Percentiles rank a stretch among this genome's conserved stretches.
Conservation (phyloP, 192 early-diverging fungal genomes). For the Dispira parvispora region DNA sequence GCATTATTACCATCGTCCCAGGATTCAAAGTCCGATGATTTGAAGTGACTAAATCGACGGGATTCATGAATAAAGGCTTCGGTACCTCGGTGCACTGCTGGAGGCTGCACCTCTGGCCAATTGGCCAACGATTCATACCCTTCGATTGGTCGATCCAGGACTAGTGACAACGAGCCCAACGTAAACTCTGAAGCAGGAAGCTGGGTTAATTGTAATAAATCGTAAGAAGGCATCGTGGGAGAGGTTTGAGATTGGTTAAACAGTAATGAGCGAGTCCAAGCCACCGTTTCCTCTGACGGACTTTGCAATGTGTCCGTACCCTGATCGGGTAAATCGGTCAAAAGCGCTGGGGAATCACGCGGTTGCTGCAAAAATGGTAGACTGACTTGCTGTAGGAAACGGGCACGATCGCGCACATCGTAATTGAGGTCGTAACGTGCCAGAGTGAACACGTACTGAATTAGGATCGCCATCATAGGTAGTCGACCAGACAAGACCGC, state of each 20-base stretch:
- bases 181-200: conserved; percentile 23
- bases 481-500: conserved; percentile 18
- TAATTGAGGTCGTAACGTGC: conserved; percentile 80
- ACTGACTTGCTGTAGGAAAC: conserved; percentile 33
- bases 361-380: conserved; percentile 17
- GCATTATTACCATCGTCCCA: too few relatives aligned
- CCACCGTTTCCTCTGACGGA: neutral
- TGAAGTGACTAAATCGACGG: too few relatives aligned
- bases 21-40: too few relatives aligned
- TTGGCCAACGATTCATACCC: conserved; percentile 69
- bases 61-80: neutral
- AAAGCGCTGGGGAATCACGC: conserved; percentile 12
- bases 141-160: conserved; percentile 32
- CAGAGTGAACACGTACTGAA: conserved; percentile 66
- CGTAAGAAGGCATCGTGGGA: neutral
- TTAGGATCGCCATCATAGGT: conserved; percentile 27
- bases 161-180: conserved; percentile 47
- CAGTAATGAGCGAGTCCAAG: neutral
- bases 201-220: neutral
- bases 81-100: conserved; percentile 31
- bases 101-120: conserved; percentile 47
- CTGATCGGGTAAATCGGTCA: too few relatives aligned
- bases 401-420: conserved; percentile 77
- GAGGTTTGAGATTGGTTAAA: neutral
- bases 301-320: conserved; percentile 13